Evolutionary conservation across 441 rosid genomes (phyloP), one percentile per base, ranked within the genome.

Genomic region (Cnidoscolus chayamansa): DNA sequence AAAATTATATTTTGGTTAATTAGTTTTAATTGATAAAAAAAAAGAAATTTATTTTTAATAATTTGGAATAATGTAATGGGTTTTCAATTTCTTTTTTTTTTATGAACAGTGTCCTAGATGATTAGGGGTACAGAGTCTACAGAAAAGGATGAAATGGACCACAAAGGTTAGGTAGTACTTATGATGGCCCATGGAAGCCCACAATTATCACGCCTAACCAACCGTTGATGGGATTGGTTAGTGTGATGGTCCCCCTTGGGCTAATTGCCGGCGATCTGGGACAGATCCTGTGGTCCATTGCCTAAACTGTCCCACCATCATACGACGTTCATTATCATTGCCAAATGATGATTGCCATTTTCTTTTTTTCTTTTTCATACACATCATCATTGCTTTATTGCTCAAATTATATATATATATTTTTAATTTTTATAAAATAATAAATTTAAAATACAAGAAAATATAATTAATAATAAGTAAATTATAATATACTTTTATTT

Each of bases 131-230:
- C 67, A 19, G 0, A 43, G 40, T 35, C 3, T 4, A 35, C 47
- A 50, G 13, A 31, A 32, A 51, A 12, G 2, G 0, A 32, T 31
- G 30, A 16, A 49, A 67, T 30, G 32, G 71, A 13, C 71, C 16
- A 51, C 48, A 51, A 4, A 60, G 60, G 63, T 54, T 68, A 55
- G 53, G 63, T 35, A 30, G 37, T 31, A 32, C 30, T 35, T 37
- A 54, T 10, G 2, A 56, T 54, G 62, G 61, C 53, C 72, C 62
- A 4, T 55, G 0, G 17, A 68, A 56, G 63, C 72, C 72, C 60
- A 67, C 53, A 54, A 32, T 30, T 10, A 53, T 32, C n/a, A 51
- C 10, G 30, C 16, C 61, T 40, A 68, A 40, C 63, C 35, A 35
- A 68, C 48, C 37, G 4, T 8, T 68, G 50, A 32, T 37, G 72